Evolutionary conservation across 495 filamentous ascomycete species (phyloP).

Genomic region (Immersiella caudata): DNA sequence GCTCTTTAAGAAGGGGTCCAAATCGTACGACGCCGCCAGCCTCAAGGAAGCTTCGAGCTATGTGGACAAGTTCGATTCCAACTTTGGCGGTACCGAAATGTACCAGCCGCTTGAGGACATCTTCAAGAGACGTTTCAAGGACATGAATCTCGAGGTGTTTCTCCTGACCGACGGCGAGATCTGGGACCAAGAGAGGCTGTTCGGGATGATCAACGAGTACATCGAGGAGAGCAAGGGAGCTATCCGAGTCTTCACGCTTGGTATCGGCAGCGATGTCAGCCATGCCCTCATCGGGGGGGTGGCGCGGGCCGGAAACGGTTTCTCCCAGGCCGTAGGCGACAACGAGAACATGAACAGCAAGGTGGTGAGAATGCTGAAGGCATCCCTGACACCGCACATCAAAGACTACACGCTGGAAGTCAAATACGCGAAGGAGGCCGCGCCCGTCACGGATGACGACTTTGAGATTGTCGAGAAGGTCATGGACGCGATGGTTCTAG

Average conservation of each 20-base stretch:
- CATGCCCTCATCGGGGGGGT: conserved; percentile 69
- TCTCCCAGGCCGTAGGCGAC: conserved; percentile 61
- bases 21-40: conserved; percentile 54
- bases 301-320: conserved; percentile 67
- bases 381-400: conserved; percentile 63
- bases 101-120: conserved; percentile 54
- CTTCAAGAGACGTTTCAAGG: conserved; percentile 52
- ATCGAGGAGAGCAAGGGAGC: conserved; percentile 50
- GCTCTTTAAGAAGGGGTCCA: conserved; percentile 59
- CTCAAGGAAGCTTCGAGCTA: conserved; percentile 55
- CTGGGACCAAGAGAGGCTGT: conserved; percentile 59
- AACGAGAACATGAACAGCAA: conserved; percentile 64
- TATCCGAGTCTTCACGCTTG: conserved; percentile 67
- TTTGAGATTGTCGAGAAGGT: conserved; percentile 62
- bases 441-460: conserved; percentile 46
- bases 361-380: conserved; percentile 72
- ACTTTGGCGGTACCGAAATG: conserved; percentile 74
- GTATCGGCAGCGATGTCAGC: conserved; percentile 63
- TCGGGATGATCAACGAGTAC: conserved; percentile 56
- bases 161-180: conserved; percentile 74
- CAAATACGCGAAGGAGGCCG: conserved; percentile 50
- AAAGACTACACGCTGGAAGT: conserved; percentile 62
- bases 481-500: conserved; percentile 43
- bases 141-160: conserved; percentile 64
- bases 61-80: conserved; percentile 50